phyloP scores from a whole-genome alignment of 345 rosid genomes.

The Brassica juncea region DNA sequence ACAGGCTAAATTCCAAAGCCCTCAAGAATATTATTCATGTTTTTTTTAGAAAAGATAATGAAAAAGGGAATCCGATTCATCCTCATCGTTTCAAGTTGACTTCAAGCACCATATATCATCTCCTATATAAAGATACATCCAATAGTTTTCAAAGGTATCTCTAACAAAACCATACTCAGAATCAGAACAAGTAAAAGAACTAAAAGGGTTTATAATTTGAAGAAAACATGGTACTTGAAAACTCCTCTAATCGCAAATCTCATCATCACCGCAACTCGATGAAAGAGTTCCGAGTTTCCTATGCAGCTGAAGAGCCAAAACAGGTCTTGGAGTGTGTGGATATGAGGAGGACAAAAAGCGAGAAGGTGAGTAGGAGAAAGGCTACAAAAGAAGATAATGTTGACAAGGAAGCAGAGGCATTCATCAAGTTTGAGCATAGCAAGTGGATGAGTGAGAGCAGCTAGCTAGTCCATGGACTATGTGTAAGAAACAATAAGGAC shows the following conservation, averaged over 20 bases:
- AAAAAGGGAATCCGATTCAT: slow-evolving; percentile 30
- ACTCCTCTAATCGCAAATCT: slow-evolving; percentile 30
- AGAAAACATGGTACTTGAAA: slow-evolving; percentile 28
- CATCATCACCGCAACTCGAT: slow-evolving; percentile 26
- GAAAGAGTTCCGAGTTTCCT: slow-evolving; percentile 26
- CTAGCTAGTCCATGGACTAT: slow-evolving; percentile 8
- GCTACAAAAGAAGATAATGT: slow-evolving; percentile 39
- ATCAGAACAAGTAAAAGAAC: slow-evolving; percentile 4
- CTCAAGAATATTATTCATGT: not conserved
- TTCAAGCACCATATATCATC: not conserved
- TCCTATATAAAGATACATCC: slow-evolving; percentile 19
- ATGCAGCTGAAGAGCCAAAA: slow-evolving; percentile 19
- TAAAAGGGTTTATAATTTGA: not conserved
- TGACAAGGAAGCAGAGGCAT: slow-evolving; percentile 63
- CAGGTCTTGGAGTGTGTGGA: slow-evolving; percentile 20
- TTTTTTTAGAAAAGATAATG: slow-evolving; percentile 19
- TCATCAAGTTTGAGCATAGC: slow-evolving; percentile 57
- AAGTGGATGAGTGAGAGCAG: slow-evolving; percentile 34
- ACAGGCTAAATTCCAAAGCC: slow-evolving; percentile 7
- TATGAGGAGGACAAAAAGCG: slow-evolving; percentile 31
- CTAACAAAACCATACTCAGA: slow-evolving; percentile 8
- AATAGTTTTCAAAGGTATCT: slow-evolving; percentile 12
- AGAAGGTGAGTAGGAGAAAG: slow-evolving; percentile 8
- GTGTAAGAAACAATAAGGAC: not conserved
- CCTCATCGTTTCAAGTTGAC: not conserved